A percentile compares a stretch with the other conserved stretches of the same genome.
These are phyloP conservation scores for Acer saccharum DNA, from an alignment of 345 rosid genomes.

Conservation along the genomic window DNA sequence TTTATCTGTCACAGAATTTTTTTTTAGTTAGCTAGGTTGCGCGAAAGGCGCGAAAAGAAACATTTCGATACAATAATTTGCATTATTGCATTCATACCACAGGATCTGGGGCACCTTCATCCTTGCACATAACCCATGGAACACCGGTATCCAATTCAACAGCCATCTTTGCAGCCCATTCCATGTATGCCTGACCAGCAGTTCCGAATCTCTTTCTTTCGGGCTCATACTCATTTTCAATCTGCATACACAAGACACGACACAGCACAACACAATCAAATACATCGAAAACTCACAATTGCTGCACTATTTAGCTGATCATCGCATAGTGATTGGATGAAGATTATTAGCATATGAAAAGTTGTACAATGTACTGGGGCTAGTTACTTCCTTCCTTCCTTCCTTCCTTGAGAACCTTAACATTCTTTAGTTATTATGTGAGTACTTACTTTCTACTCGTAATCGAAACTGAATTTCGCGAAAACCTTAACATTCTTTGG, in stretches of 20 bases:
- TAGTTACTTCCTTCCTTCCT: no score
- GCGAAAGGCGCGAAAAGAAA: not conserved
- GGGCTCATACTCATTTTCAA: constrained; percentile 69
- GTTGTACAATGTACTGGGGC: no score
- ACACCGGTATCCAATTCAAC: constrained; percentile 58
- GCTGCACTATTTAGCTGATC: not conserved
- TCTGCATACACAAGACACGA: constrained; percentile 32
- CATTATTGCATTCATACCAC: constrained; percentile 33
- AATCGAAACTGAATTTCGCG: no score
- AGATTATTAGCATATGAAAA: no score
- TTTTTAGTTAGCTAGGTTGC: not conserved
- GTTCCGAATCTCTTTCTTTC: constrained; percentile 42
- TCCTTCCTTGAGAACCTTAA: no score
- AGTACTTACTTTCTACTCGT: no score
- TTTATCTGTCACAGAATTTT: constrained; percentile 47
- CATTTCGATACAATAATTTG: not conserved
- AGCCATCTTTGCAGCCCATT: constrained; percentile 74
- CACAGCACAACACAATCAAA: not conserved
- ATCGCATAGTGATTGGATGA: no score
- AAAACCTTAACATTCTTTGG: no score
- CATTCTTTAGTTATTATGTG: no score
- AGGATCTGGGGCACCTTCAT: constrained; percentile 74
- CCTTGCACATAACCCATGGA: constrained; percentile 87
- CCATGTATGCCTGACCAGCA: constrained; percentile 56
- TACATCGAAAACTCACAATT: not conserved